Evolutionary conservation across 208 protist genomes (phyloP), one percentile per base, ranked within the genome.

Genomic region (Leptomonas pyrrhocoris): DNA sequence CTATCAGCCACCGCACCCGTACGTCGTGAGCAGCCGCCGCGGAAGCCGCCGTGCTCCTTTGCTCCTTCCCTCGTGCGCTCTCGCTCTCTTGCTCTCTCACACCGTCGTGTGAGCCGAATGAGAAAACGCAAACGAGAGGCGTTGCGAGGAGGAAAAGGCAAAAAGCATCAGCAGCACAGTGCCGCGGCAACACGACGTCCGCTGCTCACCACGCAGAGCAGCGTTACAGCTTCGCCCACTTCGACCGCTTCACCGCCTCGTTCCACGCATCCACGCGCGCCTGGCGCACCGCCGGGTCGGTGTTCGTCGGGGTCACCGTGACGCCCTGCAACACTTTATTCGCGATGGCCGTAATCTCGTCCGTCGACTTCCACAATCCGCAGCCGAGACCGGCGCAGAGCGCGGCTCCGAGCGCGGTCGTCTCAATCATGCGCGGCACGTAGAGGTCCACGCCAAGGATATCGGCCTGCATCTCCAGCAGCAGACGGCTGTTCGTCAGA

Each of bases 381-480:
- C 62, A 77, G 2, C 80, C 84, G 15, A 94, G 81, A 1, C 85
- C 91, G 21, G 91, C 91, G 56, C 88, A 94, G 2, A 94, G 60
- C 16, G 87, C 88, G 0, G 89, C 91, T 25, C 91, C 91, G 34
- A 94, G 80, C 9, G 91, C 80, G 25, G 88, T 96, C 1, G 81
- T 94, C 67, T 96, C 91, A 7, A 62, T 74, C 81, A 94, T 90
- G 21, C 63, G 49, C 7, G 91, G 91, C 18, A 88, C 73, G 55
- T 77, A 61, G 18, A 98, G 79, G 13, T 82, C 74, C 16, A 94
- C 62, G 30, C 82, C 82, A 18, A 97, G 74, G 5, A 97, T 50
- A 63, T 98, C 95, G 8, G 98, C 63, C 86, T 99, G 98, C 57
- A 98, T 93, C 69, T 99, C 95, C 60, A 99, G 83, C 18, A 99